Evolutionary conservation across 768 basidiomycete species (phyloP).

Genomic region (Leccinum subgranulosum): DNA sequence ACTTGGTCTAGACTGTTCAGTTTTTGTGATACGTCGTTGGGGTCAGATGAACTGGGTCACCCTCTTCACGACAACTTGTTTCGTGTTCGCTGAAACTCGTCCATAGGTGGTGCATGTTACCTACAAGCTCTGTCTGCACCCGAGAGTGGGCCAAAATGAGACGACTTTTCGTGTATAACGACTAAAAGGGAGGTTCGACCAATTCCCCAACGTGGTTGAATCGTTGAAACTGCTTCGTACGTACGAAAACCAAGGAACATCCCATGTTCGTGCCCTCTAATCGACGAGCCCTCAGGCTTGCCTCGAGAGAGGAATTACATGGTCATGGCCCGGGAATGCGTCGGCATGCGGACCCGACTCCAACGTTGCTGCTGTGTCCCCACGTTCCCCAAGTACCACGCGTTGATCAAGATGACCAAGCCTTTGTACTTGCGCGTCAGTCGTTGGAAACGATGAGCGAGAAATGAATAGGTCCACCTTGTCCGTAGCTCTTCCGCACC

Average conservation of each 20-base stretch:
- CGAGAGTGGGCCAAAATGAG: neutral
- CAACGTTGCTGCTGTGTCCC: neutral
- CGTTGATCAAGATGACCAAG: constrained; percentile 9
- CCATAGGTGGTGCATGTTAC: neutral
- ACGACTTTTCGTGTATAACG: neutral
- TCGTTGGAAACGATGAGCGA: neutral
- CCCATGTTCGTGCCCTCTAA: neutral
- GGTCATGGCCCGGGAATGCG: constrained; percentile 15
- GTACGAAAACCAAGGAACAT: no score
- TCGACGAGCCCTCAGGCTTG: neutral
- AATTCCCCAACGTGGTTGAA: neutral
- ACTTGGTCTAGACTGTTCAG: neutral
- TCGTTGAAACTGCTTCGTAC: neutral
- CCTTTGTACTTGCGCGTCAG: constrained; percentile 6
- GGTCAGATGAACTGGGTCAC: neutral
- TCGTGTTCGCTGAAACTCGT: neutral
- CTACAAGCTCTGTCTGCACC: neutral
- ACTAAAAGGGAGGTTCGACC: neutral
- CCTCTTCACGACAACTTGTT: neutral
- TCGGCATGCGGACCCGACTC: neutral
- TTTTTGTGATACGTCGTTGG: no score
- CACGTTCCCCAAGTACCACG: constrained; percentile 18
- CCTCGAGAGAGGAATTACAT: constrained; percentile 2
- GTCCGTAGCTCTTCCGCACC: constrained; percentile 12
- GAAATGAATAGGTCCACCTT: neutral